Evolutionary conservation across 2,329 filamentous ascomycete genomes (phyloP), one percentile per base, ranked within the genome.

Genomic region (Pseudogymnoascus sp.): DNA sequence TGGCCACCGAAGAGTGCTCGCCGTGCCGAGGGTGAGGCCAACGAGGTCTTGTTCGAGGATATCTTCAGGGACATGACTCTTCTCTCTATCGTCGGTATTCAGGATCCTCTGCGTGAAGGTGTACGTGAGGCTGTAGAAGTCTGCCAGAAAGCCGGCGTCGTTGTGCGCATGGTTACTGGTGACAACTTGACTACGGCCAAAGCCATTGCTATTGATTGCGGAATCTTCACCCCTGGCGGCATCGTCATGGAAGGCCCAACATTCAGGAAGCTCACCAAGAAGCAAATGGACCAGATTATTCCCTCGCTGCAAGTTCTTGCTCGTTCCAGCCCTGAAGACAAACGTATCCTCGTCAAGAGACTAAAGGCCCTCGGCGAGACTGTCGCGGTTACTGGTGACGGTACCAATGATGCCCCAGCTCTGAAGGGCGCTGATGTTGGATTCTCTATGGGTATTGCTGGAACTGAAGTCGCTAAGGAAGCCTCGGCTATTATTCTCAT

Each of bases 21-120:
- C 60, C 77, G 76, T 17, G 72, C 80, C 33, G 83, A 87, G 66
- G 86, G 88, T 65, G 85, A 89, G 8, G 72, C 71, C 7, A 81
- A 80, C 21, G 82, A 87, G 64, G 86, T 84, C 17, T 78, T 86
- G 4, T 89, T 93, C 65, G 83, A 87, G 15, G 83, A 86, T 64
- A 74, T 93, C 2, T 89, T 91, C 74, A 80, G 82, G 61, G 80
- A 89, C 62, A 90, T 93, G 84, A 86, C 83, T 4, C 89, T 91
- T 77, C 76, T 91, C 67, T 85, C 86, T 17, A 78, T 90, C 42
- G 86, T 89, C 60, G 88, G 88, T 68, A 91, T 91, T 70, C 87
- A 90, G 71, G 88, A 91, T 73, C 88, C 88, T 35, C 82, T 91
- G 17, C 80, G 88, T 63, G 80, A 82, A 5, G 87, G 87, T 68